These are phyloP conservation scores for Hemisphaericaspora nanyangensis DNA, from an alignment of 805 yeast species.

Conservation along the genomic window DNA sequence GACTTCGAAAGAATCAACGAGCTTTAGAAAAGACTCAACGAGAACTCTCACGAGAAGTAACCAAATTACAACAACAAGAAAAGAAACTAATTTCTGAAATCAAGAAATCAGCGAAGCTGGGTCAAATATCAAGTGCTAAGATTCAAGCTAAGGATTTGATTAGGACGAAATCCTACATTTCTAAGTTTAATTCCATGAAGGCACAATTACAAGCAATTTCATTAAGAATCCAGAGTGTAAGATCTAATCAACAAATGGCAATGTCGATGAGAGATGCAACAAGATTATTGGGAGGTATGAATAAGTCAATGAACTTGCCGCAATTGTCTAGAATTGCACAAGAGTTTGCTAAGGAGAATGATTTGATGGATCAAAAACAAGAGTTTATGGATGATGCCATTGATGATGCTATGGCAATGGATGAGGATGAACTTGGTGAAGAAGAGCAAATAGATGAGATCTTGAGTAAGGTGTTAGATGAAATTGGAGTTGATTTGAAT, in stretches of 20 bases:
- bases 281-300: constrained; percentile 78
- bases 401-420: constrained; percentile 94
- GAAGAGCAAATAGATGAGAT: constrained; percentile 90
- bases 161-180: constrained; percentile 77
- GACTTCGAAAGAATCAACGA: constrained; percentile 90
- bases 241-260: constrained; percentile 94
- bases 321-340: constrained; percentile 84
- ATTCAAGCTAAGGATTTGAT: constrained; percentile 95
- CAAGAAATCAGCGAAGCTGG: constrained; percentile 85
- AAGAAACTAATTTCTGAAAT: constrained; percentile 82
- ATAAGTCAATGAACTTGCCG: constrained; percentile 85
- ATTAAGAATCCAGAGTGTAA: constrained; percentile 83
- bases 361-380: constrained; percentile 96
- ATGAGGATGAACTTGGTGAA: constrained; percentile 64
- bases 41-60: constrained; percentile 84
- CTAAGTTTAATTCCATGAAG: constrained; percentile 88
- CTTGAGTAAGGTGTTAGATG: constrained; percentile 88
- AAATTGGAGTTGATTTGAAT: constrained; percentile 85
- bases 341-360: constrained; percentile 93
- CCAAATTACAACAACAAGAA: constrained; percentile 86
- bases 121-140: constrained; percentile 85
- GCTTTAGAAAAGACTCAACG: constrained; percentile 93
- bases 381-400: constrained; percentile 98
- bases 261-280: constrained; percentile 94
- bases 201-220: constrained; percentile 95